Base-by-base conservation (phyloP, 2,329 filamentous ascomycete species). In the Bipolaris bicolor region DNA sequence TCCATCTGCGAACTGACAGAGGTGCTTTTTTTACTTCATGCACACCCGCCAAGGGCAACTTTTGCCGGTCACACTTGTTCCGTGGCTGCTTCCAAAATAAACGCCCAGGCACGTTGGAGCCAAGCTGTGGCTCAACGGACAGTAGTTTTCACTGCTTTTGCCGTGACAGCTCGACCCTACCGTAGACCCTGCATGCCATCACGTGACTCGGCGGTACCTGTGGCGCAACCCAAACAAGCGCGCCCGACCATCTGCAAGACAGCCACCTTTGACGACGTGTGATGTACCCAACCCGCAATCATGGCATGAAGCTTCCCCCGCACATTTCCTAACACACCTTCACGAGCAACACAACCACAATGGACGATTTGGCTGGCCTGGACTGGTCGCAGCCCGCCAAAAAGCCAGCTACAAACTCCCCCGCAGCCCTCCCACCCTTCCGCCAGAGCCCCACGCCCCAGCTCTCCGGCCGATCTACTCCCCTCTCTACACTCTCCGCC, bases 301-400 rank as follows among this genome's bases (percentile, higher is more conserved):
- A 72, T 71, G 69, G 64, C 58, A 68, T 69, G 60, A 68, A 18
- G 31, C 52, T 54, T 49, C 39, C 22, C 29, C 31, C 41, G 37
- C 58, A 45, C 52, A 48, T 41, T 49, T 37, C 36, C 48, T 61
- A 50, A 51, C 16, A 56, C 52, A 9, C 40, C 37, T 46, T 16
- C 41, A 29, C 40, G 45, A 49, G 37, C 39, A 60, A 7, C 43
- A 66, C 51, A 43, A 82, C 82, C 43, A 66, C 53, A 39, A 83
- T 83, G 81, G 79, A 83, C 65, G 81, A 83, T 61, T 70, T 83
- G 16, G 68, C 79, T 49, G 76, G 79, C 62, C 77, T 82, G 52
- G 80, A 83, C 72, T 83, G 81, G 81, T 75, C 70, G 31, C 67
- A 74, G 44, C 65, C 69, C 37, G 64, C 61, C 62, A 70, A 69